These are phyloP conservation scores for Dalbergia oliveri DNA, from an alignment of 306 rosid species.

Conservation along the genomic window DNA sequence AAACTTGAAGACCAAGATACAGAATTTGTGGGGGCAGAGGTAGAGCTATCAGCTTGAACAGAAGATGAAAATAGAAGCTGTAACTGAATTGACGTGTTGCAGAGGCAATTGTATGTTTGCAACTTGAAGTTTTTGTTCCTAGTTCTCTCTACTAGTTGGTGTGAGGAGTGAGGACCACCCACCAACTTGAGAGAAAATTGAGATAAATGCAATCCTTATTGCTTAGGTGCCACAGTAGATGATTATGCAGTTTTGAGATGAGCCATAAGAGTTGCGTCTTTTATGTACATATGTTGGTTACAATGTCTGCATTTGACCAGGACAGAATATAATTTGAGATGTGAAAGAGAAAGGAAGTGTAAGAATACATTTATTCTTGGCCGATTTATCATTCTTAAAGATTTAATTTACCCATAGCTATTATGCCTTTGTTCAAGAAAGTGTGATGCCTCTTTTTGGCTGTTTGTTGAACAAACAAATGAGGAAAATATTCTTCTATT, in stretches of 20 bases:
- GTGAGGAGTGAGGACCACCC: neutral
- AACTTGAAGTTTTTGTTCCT: slow-evolving; percentile 15
- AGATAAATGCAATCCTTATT: slow-evolving; percentile 1
- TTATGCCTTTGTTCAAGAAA: neutral
- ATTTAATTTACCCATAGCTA: neutral
- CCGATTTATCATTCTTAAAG: neutral
- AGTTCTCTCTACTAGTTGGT: slow-evolving; percentile 9
- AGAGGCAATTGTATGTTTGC: slow-evolving; percentile 38
- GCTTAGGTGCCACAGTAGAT: slow-evolving; percentile 19
- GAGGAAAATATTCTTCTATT: neutral
- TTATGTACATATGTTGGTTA: slow-evolving; percentile 3
- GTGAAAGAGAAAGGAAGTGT: neutral
- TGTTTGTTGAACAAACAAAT: neutral
- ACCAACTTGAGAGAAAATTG: slow-evolving; percentile 27
- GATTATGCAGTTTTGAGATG: slow-evolving; percentile 24
- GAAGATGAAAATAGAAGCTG: slow-evolving; percentile 27
- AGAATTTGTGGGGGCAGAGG: slow-evolving; percentile 49
- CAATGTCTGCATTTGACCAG: neutral
- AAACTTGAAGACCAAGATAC: slow-evolving; percentile 54
- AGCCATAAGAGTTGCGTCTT: slow-evolving; percentile 9
- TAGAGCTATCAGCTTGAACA: slow-evolving; percentile 57
- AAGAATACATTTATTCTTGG: neutral
- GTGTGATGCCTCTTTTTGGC: neutral
- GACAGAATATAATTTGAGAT: neutral
- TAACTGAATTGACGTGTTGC: slow-evolving; percentile 40